These are phyloP conservation scores for Fusarium metavorans DNA, from an alignment of 2,329 filamentous ascomycete species.

Conservation along the genomic window DNA sequence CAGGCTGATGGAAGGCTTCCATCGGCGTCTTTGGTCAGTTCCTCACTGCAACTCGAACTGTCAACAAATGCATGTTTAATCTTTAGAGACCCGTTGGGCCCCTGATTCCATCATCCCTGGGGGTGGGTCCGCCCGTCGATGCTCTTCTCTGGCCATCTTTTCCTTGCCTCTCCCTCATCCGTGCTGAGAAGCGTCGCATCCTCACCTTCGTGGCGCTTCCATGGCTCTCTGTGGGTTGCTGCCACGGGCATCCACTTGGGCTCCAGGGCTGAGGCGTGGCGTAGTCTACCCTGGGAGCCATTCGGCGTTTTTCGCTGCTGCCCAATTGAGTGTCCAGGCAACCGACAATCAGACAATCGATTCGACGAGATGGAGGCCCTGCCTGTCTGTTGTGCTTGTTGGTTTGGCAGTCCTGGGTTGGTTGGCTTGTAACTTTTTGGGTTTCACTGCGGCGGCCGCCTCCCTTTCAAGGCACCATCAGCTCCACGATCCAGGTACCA, in stretches of 20 bases:
- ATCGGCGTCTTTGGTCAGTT: background rate
- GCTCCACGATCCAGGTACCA: constrained; percentile 18
- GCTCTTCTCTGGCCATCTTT: constrained; percentile 27
- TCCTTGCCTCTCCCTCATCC: constrained; percentile 13
- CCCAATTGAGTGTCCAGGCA: constrained; percentile 22
- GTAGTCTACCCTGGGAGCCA: constrained; percentile 9
- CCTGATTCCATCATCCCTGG: constrained; percentile 7
- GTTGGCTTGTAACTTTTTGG: constrained; percentile 5
- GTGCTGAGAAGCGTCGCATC: background rate
- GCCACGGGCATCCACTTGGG: constrained; percentile 31
- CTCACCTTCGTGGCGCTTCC: constrained; percentile 41
- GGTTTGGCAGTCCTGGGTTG: background rate
- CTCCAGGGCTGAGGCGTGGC: constrained; percentile 36
- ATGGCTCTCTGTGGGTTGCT: constrained; percentile 35
- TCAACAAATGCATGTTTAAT: constrained; percentile 25
- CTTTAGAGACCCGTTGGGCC: constrained; percentile 11
- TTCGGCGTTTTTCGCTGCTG: constrained; percentile 14
- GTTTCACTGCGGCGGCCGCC: constrained; percentile 24
- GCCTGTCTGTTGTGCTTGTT: background rate
- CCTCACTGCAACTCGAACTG: constrained; percentile 4
- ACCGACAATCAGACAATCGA: background rate
- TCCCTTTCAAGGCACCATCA: constrained; percentile 12
- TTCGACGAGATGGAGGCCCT: constrained; percentile 9
- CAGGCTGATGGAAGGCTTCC: background rate
- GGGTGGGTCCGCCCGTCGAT: constrained; percentile 27